Evolutionary conservation across 305 asterid species (phyloP).

Genomic region (Fraxinus latifolia): DNA sequence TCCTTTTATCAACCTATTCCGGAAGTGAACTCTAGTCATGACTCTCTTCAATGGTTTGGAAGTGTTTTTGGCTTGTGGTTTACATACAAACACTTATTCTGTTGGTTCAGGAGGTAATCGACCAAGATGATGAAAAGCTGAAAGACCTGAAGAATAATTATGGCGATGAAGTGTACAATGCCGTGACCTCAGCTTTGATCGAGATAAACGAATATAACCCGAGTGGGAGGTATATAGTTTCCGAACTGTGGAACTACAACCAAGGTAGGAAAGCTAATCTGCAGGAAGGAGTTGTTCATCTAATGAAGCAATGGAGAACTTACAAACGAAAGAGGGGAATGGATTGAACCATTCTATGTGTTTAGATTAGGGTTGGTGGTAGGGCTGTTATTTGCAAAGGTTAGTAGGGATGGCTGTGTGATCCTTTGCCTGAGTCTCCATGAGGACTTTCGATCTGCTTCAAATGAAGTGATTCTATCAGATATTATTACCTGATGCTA

Average conservation of each 20-base stretch:
- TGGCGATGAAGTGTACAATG: constrained; percentile 25
- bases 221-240: constrained; percentile 30
- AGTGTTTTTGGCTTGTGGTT: neutral
- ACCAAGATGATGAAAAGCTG: constrained; percentile 33
- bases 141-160: constrained; percentile 15
- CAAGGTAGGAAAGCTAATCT: constrained; percentile 30
- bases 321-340: constrained; percentile 21
- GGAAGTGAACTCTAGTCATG: neutral
- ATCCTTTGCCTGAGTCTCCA: neutral
- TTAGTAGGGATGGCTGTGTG: neutral
- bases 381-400: neutral
- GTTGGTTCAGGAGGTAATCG: constrained; percentile 22
- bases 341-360: neutral
- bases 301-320: constrained; percentile 20
- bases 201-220: constrained; percentile 48
- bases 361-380: neutral
- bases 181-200: constrained; percentile 22
- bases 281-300: constrained; percentile 25
- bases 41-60: neutral
- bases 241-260: constrained; percentile 35
- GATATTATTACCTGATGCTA: neutral
- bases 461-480: neutral
- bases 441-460: neutral
- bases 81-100: neutral
- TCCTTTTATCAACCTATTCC: neutral